Evolutionary conservation across 2,329 filamentous ascomycete genomes (phyloP), one percentile per base, ranked within the genome.

Genomic region (Blumeria hordei): DNA sequence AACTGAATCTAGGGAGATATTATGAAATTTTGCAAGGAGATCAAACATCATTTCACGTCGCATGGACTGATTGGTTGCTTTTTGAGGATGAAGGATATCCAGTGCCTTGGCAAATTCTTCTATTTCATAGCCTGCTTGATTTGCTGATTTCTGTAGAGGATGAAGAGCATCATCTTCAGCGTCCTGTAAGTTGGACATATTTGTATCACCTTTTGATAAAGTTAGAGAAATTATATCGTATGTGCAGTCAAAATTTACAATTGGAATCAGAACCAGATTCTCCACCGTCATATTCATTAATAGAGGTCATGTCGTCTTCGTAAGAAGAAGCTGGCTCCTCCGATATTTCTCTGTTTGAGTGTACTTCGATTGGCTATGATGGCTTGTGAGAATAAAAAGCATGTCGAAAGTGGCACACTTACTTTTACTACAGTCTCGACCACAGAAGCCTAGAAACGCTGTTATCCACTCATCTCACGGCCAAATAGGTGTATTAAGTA

Each of bases 101-200:
- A 95, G 74, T 54, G 78, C 77, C 64, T 84, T 82, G 39, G 88
- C 88, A 65, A 95, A 95, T 47, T 79, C 75, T 69, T 94, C 87
- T 57, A 94, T 85, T 67, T 94, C 87, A 58, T 81, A 78, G 53
- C 84, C 83, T 35, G 85, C 79, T 45, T 77, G 74, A 60, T 85
- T 77, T 57, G 78, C 79, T 61, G 80, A 78, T 59, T 76, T 73
- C 65, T 77, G 77, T 59, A 83, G 69, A 16, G 77, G 77, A 60
- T 77, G 74, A 34, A 81, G 67, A 35, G 73, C 68, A 58, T 72
- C 70, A 28, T 70, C 68, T 14, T 69, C 67, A 36, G 71, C 71
- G 56, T 16, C 54, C 68, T 41, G 70, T 63, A 35, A 63, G 57
- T 54, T 60, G 60, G 11, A 60, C 55, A 58, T 59, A n/a, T 60